These are phyloP conservation scores for Ophiostoma ulmi DNA, from an alignment of 2,329 filamentous ascomycete species.

Conservation along the genomic window DNA sequence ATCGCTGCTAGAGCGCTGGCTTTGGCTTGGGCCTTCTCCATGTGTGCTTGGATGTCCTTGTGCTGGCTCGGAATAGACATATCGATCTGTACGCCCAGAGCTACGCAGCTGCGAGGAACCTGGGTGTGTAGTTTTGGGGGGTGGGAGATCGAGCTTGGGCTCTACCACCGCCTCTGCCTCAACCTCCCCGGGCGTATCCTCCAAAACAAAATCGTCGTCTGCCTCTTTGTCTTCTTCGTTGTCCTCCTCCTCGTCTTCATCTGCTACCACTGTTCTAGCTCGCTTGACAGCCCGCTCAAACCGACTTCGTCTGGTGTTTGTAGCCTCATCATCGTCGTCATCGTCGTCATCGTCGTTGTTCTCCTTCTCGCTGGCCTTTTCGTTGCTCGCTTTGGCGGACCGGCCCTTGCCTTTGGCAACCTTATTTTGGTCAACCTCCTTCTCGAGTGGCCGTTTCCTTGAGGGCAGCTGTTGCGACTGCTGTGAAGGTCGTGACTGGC, in stretches of 20 bases:
- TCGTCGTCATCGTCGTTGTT: slow-evolving; percentile 1
- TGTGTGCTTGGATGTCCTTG: background rate
- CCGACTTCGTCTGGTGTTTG: slow-evolving; percentile 23
- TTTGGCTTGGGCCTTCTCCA: background rate
- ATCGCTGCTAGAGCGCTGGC: background rate
- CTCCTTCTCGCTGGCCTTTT: background rate
- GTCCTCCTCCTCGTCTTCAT: background rate
- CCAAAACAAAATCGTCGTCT: background rate
- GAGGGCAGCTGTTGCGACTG: slow-evolving; percentile 24
- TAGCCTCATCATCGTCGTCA: background rate
- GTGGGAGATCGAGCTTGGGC: background rate
- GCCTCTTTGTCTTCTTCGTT: background rate
- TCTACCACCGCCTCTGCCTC: background rate
- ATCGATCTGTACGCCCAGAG: slow-evolving; percentile 21
- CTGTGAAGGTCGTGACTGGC: slow-evolving; percentile 16
- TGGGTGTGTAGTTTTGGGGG: background rate
- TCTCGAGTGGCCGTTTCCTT: slow-evolving; percentile 49
- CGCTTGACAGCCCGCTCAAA: slow-evolving; percentile 42
- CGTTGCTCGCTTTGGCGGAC: background rate
- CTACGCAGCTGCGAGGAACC: slow-evolving; percentile 10
- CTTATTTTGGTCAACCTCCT: slow-evolving; percentile 44
- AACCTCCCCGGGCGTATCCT: background rate
- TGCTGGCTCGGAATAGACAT: slow-evolving; percentile 16
- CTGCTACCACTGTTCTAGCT: slow-evolving; percentile 27
- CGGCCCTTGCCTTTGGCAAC: background rate